A percentile compares a stretch with the other conserved stretches of the same genome.
Evolutionary conservation across 768 basidiomycete species (phyloP).

Genomic region (Myochromella boudieri): DNA sequence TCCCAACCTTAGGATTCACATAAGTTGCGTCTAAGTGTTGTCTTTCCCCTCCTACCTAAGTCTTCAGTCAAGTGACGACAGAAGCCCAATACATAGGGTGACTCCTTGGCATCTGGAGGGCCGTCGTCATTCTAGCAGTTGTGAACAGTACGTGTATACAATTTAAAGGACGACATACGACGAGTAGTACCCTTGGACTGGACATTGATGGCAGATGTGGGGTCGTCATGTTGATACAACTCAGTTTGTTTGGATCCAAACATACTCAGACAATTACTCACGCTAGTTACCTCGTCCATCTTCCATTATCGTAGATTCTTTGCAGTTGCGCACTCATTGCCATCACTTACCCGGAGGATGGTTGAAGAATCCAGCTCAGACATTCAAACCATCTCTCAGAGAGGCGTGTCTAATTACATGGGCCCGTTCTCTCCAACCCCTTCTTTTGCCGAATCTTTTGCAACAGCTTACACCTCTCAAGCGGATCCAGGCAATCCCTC

Average conservation of each 20-base stretch:
- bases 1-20: slow-evolving; percentile 56
- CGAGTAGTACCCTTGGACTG: slow-evolving; percentile 37
- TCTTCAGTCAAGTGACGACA: slow-evolving; percentile 58
- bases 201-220: slow-evolving; percentile 14
- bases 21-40: not conserved
- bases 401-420: slow-evolving; percentile 10
- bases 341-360: slow-evolving; percentile 26
- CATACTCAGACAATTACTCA: too few relatives aligned
- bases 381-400: slow-evolving; percentile 3
- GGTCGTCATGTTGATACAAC: slow-evolving; percentile 6
- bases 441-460: slow-evolving; percentile 41
- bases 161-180: slow-evolving; percentile 24
- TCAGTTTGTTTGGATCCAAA: too few relatives aligned
- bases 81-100: slow-evolving; percentile 75
- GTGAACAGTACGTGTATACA: slow-evolving; percentile 1
- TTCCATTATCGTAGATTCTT: not conserved
- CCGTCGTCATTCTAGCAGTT: slow-evolving; percentile 76
- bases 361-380: slow-evolving; percentile 10
- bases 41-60: slow-evolving; percentile 45
- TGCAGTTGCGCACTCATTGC: not conserved
- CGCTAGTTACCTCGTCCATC: not conserved
- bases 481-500: slow-evolving; percentile 21
- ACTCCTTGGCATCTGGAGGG: slow-evolving; percentile 62
- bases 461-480: slow-evolving; percentile 43
- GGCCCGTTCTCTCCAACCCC: slow-evolving; percentile 28